These are phyloP conservation scores for Medicago lupulina DNA, from an alignment of 306 rosid genomes.

Conservation along the genomic window DNA sequence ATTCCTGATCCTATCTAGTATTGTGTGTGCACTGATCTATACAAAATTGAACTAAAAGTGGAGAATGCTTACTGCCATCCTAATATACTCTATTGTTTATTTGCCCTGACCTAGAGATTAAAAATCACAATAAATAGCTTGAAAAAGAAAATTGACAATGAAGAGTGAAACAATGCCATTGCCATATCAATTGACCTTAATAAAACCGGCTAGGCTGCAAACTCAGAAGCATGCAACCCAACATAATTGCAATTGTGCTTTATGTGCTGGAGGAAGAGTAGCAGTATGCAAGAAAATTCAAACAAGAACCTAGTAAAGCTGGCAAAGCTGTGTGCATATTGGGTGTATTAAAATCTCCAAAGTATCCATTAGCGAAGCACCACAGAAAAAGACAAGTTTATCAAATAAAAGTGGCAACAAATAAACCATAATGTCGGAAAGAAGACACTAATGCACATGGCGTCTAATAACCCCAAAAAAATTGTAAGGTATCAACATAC, in stretches of 20 bases:
- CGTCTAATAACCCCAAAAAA: neutral
- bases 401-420: neutral
- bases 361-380: neutral
- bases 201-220: neutral
- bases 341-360: neutral
- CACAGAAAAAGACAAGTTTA: neutral
- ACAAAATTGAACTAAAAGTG: neutral
- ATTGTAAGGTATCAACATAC: neutral
- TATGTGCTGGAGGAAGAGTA: constrained; percentile 8
- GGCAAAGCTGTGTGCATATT: constrained; percentile 10
- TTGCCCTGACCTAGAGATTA: neutral
- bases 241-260: neutral
- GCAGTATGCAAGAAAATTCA: neutral
- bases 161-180: neutral
- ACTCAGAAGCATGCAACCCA: neutral
- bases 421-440: neutral
- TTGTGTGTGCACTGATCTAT: neutral
- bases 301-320: constrained; percentile 2
- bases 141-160: neutral
- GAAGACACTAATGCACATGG: neutral
- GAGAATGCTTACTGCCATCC: constrained; percentile 12
- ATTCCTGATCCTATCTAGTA: neutral
- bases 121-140: neutral
- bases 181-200: constrained; percentile 1
- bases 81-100: constrained; percentile 15